Evolutionary conservation across 106 monocot species (phyloP), one percentile per base, ranked within the genome.

Genomic region (Gastrodia elata): DNA sequence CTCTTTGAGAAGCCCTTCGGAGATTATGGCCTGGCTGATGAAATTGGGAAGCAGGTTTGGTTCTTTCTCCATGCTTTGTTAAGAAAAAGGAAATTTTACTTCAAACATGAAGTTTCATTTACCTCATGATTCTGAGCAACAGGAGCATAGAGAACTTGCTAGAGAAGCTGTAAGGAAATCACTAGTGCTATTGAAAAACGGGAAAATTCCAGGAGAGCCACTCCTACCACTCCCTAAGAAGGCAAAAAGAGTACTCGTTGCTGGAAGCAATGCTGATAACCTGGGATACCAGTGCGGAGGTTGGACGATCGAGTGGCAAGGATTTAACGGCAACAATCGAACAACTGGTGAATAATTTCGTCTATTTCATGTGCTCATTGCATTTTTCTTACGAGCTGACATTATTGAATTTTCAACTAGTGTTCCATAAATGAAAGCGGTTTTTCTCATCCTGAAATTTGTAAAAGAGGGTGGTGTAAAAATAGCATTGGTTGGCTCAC

Each of bases 151-250:
- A 3, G 81, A 81, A 4, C 33, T 87, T 4, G 87, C 84, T 18
- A 81, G 87, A 35, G 87, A 87, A 46, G 87, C 87, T 25, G 87
- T 87, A 57, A 79, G 87, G 74, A 87, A 79, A 74, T 87, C 87
- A 18, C 82, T 87, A 2, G 87, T 87, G 71, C 67, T 87, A 38
- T 44, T 87, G 71, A 87, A 84, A 43, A 87, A 87, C 39, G 81
- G 87, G 6, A 87, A 84, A 73, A 39, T 16, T 13, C 18, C 27
- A 4, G 35, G 59, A 2, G 56, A 65, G n/a, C 79, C 84, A 13
- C 6, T 87, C 42, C 71, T 87, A 34, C 87, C 87, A 6, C 84
- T 87, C 9, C 74, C 81, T n/a, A 87, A 84, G 74, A 87, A 84
- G 71, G 76, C 81, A 18, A 42, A 40, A 28, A 87, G 77, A 44